Evolutionary conservation across 305 asterid genomes (phyloP).

Genomic region (Lippia alba): DNA sequence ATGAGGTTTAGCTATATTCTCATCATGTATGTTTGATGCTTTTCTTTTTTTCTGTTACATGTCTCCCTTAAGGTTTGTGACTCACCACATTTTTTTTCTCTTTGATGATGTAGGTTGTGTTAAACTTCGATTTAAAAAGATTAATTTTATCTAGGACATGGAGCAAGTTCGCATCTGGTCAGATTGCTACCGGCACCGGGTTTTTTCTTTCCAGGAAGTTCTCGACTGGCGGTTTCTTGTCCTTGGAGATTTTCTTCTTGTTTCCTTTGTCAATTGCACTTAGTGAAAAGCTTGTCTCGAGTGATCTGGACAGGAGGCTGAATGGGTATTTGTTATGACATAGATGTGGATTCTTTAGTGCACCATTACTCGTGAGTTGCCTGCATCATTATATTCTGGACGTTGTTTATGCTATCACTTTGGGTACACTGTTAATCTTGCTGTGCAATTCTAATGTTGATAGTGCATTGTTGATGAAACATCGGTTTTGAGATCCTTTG

Average conservation of each 20-base stretch:
- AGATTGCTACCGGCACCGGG: constrained; percentile 59
- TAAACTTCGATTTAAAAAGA: constrained; percentile 41
- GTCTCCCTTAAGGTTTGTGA: neutral
- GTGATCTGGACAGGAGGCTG: constrained; percentile 61
- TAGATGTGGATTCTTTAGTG: constrained; percentile 62
- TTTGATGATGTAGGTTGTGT: constrained; percentile 46
- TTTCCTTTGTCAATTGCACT: constrained; percentile 91
- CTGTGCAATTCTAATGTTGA: constrained; percentile 35
- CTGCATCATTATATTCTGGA: constrained; percentile 21
- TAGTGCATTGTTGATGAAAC: constrained; percentile 59
- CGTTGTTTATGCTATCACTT: constrained; percentile 29
- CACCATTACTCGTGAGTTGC: constrained; percentile 62
- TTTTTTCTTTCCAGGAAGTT: constrained; percentile 66
- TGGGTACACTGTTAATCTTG: constrained; percentile 35
- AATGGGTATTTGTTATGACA: constrained; percentile 54
- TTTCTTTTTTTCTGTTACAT: constrained; percentile 4
- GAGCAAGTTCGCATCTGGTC: constrained; percentile 69
- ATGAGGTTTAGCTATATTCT: constrained; percentile 8
- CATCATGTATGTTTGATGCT: neutral
- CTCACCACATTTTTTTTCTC: constrained; percentile 14
- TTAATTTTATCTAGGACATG: constrained; percentile 64
- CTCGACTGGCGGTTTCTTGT: constrained; percentile 72
- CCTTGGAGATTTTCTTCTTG: constrained; percentile 79
- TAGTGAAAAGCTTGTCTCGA: constrained; percentile 60
- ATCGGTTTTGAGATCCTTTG: constrained; percentile 54